phyloP scores from a whole-genome alignment of 768 basidiomycete species.

The Cantharellus anzutake region DNA sequence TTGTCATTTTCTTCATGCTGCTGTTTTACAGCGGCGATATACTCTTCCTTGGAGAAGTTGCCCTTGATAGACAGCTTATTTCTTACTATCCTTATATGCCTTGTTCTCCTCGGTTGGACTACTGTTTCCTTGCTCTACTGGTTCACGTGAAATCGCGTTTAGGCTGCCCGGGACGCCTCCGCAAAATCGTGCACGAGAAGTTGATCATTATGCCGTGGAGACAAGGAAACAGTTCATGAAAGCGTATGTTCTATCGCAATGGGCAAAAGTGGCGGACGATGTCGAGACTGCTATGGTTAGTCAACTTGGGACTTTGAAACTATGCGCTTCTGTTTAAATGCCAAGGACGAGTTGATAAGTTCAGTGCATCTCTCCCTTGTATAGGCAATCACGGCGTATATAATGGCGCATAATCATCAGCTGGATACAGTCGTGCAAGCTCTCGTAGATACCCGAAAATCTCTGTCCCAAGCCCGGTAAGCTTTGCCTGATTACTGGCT shows the following conservation, averaged over 20 bases:
- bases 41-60: not conserved
- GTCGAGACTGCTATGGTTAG: constrained; percentile 70
- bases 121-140: not conserved
- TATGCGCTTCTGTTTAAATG: not conserved
- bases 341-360: not conserved
- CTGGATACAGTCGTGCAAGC: constrained; percentile 50
- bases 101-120: not conserved
- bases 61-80: not conserved
- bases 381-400: constrained; percentile 75
- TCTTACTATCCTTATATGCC: not conserved
- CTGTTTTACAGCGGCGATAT: constrained; percentile 1
- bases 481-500: constrained; percentile 8
- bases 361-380: not conserved
- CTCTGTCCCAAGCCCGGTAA: constrained; percentile 61
- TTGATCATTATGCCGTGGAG: constrained; percentile 83
- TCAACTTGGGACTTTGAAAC: not conserved
- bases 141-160: constrained; percentile 1
- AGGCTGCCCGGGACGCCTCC: constrained; percentile 75
- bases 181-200: constrained; percentile 50
- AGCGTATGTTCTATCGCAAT: constrained; percentile 69
- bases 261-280: constrained; percentile 67
- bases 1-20: not conserved
- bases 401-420: constrained; percentile 69
- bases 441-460: constrained; percentile 45
- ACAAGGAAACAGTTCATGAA: constrained; percentile 82